Conservation (phyloP, 2,329 filamentous ascomycete genomes). For the Botryotinia calthae region DNA sequence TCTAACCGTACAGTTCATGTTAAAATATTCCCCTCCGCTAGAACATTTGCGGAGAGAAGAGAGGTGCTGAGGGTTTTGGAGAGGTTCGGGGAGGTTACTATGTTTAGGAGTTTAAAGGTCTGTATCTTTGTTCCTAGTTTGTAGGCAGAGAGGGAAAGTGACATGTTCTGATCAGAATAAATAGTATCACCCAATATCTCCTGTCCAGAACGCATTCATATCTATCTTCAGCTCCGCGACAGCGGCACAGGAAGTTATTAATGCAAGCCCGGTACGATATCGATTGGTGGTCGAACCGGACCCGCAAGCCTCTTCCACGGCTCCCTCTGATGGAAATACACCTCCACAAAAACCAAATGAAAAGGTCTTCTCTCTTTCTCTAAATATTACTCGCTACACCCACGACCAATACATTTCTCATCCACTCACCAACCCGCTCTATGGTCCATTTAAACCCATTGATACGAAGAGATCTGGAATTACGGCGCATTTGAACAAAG, state of each 20-base stretch:
- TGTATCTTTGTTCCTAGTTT: not conserved
- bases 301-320: conserved; percentile 11
- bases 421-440: conserved; percentile 30
- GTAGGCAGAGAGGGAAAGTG: not conserved
- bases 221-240: conserved; percentile 30
- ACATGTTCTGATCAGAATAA: not conserved
- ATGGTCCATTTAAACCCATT: conserved; percentile 34
- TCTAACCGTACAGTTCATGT: conserved; percentile 35
- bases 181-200: conserved; percentile 28
- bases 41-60: conserved; percentile 36
- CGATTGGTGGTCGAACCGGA: conserved; percentile 25
- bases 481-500: conserved; percentile 26
- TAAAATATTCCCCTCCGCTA: conserved; percentile 35
- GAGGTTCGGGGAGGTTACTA: conserved; percentile 36
- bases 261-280: conserved; percentile 36
- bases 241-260: conserved; percentile 28
- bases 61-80: conserved; percentile 39
- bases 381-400: conserved; percentile 21
- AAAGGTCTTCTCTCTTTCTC: conserved; percentile 30
- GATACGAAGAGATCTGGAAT: conserved; percentile 26
- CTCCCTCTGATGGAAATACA: not conserved
- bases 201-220: conserved; percentile 35
- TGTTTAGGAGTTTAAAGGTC: conserved; percentile 39
- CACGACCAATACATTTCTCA: conserved; percentile 28
- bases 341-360: not conserved